A percentile compares a stretch with the other conserved stretches of the same genome.
These are phyloP conservation scores for Colletotrichum destructivum DNA, from an alignment of 2,329 filamentous ascomycete species.

Conservation along the genomic window DNA sequence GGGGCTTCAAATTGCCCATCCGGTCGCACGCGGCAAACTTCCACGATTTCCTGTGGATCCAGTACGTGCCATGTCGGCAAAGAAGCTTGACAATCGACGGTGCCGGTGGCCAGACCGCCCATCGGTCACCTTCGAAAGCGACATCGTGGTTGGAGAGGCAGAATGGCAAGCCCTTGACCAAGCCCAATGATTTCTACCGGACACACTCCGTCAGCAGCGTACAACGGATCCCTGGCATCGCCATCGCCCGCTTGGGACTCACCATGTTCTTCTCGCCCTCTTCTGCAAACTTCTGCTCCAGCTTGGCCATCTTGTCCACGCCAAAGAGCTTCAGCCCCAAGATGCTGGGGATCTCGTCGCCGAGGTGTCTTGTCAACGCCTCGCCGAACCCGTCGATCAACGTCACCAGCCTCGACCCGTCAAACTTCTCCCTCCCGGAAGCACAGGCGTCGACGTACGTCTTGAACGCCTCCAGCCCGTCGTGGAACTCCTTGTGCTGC, in stretches of 20 bases:
- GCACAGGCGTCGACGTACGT: constrained; percentile 47
- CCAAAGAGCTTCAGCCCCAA: constrained; percentile 46
- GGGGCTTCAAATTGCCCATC: constrained; percentile 44
- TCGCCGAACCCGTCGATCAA: constrained; percentile 52
- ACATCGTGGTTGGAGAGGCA: constrained; percentile 45
- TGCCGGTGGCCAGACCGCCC: constrained; percentile 49
- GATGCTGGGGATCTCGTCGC: constrained; percentile 52
- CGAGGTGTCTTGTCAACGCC: constrained; percentile 49
- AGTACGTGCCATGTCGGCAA: constrained; percentile 42
- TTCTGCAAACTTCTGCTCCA: constrained; percentile 40
- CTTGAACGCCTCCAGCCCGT: constrained; percentile 49
- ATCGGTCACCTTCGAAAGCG: constrained; percentile 46
- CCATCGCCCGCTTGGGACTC: not conserved
- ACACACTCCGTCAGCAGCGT: not conserved
- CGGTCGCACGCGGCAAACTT: constrained; percentile 49
- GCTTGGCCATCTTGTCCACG: constrained; percentile 45
- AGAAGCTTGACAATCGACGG: constrained; percentile 45
- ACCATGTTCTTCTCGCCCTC: constrained; percentile 46
- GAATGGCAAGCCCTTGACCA: constrained; percentile 42
- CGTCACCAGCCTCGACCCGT: constrained; percentile 46
- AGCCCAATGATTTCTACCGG: constrained; percentile 44
- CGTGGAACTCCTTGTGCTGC: constrained; percentile 58
- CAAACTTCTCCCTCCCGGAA: constrained; percentile 46
- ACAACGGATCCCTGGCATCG: not conserved
- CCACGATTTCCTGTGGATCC: constrained; percentile 43